A percentile compares a stretch with the other conserved stretches of the same genome.
Conservation (phyloP, 345 rosid genomes). For the Camelina neglecta region DNA sequence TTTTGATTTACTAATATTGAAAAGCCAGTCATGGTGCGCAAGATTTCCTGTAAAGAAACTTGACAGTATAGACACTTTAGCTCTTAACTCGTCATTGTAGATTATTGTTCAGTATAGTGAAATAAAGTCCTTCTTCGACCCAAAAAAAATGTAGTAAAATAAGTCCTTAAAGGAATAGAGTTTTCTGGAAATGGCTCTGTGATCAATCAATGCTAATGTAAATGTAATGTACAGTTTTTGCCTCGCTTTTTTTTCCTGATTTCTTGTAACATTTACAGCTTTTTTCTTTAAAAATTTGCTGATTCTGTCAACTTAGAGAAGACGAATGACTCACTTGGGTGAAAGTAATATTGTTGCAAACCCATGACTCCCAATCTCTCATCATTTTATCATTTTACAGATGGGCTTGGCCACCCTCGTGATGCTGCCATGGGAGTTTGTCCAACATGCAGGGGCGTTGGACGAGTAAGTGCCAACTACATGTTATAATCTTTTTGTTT, state of each 20-base stretch:
- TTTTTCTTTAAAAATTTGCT: constrained; percentile 9
- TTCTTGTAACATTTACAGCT: constrained; percentile 6
- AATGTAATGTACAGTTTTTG: background rate
- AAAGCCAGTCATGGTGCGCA: constrained; percentile 20
- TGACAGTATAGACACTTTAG: constrained; percentile 9
- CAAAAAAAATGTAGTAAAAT: too few species aligned
- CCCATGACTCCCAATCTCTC: constrained; percentile 16
- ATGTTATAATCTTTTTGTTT: constrained; percentile 25
- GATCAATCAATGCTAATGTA: constrained; percentile 2
- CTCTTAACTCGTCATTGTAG: constrained; percentile 18
- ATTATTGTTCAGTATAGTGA: constrained; percentile 12
- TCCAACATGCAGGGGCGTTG: constrained; percentile 83
- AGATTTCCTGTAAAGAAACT: constrained; percentile 7
- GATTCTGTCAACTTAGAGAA: constrained; percentile 19
- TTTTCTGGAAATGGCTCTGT: constrained; percentile 25
- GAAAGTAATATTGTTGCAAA: constrained; percentile 23
- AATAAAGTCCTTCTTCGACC: background rate
- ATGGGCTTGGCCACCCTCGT: constrained; percentile 74
- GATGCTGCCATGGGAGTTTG: constrained; percentile 66
- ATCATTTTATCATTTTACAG: constrained; percentile 53
- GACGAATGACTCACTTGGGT: constrained; percentile 9
- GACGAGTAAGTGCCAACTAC: constrained; percentile 65
- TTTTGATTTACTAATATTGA: constrained; percentile 11
- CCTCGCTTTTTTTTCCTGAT: background rate
- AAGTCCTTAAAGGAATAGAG: background rate